Conservation (phyloP, 345 rosid genomes). For the Rhodamnia rubescens region DNA sequence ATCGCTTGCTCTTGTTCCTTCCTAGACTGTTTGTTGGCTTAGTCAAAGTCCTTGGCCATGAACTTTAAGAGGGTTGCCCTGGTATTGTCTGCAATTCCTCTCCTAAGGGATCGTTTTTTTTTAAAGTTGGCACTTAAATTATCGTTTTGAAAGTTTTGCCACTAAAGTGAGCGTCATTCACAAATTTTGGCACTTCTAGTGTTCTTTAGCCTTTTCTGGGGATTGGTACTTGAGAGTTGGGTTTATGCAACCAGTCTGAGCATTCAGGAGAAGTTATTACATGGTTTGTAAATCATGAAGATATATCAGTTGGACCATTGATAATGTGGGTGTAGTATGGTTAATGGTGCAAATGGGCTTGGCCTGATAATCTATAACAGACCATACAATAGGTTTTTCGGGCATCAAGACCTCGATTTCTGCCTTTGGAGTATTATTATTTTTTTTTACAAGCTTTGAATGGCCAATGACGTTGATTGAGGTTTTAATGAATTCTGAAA, state of each 20-base stretch:
- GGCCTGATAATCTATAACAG: background rate
- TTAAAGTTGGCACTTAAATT: too few species aligned
- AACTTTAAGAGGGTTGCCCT: too few species aligned
- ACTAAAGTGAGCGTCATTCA: too few species aligned
- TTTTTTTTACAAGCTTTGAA: background rate
- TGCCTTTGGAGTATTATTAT: background rate
- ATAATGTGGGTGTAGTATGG: background rate
- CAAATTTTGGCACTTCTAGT: too few species aligned
- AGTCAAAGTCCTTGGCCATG: too few species aligned
- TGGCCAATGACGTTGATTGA: background rate
- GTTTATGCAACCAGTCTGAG: background rate
- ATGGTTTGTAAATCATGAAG: background rate
- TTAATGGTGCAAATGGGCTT: background rate
- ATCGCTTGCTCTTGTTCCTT: background rate
- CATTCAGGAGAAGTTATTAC: background rate
- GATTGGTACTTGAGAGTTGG: background rate
- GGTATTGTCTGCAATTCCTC: background rate
- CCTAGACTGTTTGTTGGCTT: background rate
- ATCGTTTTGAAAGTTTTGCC: too few species aligned
- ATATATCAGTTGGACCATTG: background rate
- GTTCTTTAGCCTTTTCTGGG: background rate
- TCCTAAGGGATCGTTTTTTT: too few species aligned
- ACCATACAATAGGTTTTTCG: background rate
- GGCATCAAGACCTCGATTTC: background rate
- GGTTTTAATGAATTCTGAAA: background rate